Evolutionary conservation across 2,329 filamentous ascomycete genomes (phyloP).

Genomic region (Colletotrichum lini): DNA sequence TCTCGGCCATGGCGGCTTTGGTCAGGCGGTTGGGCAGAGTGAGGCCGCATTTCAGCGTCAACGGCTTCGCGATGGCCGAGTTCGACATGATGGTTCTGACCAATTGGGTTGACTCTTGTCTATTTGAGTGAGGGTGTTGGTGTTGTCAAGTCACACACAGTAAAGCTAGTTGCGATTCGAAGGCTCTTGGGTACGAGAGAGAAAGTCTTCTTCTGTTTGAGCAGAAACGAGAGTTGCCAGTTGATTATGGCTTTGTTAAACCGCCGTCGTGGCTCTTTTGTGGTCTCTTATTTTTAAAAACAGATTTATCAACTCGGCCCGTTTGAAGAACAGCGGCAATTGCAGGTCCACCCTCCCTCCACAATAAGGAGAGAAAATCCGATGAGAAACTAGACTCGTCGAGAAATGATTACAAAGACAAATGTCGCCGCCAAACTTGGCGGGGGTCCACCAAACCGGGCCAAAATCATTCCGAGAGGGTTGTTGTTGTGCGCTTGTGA

Average conservation of each 20-base stretch:
- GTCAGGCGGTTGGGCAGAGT: slow-evolving; percentile 68
- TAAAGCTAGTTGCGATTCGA: no score
- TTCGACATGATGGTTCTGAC: slow-evolving; percentile 18
- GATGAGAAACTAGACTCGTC: neutral
- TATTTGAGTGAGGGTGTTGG: neutral
- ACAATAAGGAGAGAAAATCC: slow-evolving; percentile 12
- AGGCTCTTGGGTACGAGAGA: no score
- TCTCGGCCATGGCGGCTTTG: slow-evolving; percentile 66
- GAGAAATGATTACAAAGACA: slow-evolving; percentile 19
- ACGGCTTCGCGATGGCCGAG: slow-evolving; percentile 46
- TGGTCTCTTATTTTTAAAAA: neutral
- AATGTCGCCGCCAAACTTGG: neutral
- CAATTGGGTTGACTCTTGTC: neutral
- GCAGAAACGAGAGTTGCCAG: no score
- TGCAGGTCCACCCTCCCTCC: slow-evolving; percentile 6
- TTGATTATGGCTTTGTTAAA: no score
- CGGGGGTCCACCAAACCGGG: neutral
- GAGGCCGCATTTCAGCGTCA: slow-evolving; percentile 69
- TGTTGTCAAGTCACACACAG: no score
- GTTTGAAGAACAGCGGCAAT: neutral
- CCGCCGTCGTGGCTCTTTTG: no score
- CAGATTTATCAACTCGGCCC: neutral
- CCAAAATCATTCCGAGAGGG: slow-evolving; percentile 7
- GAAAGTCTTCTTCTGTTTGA: no score
- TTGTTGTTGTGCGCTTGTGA: neutral